Base-by-base conservation (phyloP, 331 rosid species). In the Rosa hybrid region DNA sequence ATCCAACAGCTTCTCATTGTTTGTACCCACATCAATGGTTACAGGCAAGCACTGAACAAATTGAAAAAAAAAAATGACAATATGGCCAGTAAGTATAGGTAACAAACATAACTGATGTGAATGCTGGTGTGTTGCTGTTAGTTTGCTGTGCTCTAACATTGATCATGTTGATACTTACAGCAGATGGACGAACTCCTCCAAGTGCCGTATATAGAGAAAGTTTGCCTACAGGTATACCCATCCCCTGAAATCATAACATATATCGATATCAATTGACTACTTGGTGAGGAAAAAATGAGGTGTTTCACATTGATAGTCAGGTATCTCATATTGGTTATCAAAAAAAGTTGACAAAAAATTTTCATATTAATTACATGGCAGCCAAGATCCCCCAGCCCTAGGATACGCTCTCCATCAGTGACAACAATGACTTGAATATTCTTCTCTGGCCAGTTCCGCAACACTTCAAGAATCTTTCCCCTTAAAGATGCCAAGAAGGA, bases 1-100 rank as follows among this genome's bases (percentile, higher is more conserved):
- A 17, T 93, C 84, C 91, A 95, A 81, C 85, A 95, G 81, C 68
- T 76, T 78, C 88, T 93, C 93, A 84, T 95, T 95, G 96, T 95
- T 95, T 77, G 99, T 95, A 69, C 98, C 99, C 68, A 95, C 99
- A 90, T 95, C 99, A 81, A 95, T 95, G 83, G 99, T 95, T 85
- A 95, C 83, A 45, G 99, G 99, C 89, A 95, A 86, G 88, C 99
- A 95, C 99, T 95, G 89, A 75, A 89, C 83, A 83, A 76, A 39
- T 49, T 30, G 72, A 72, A 72, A 5, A 77, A 72, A 5, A 77
- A 60, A 76, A 60, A 76, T 44, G 62, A 65, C 17, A 21, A 30
- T 16, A 34, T 60, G 53, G 59, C 71, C 25, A 39, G 21, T 16
- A 68, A 45, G 68, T 45, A 70, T 57, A 30, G 50, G 71, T 27